phyloP scores from a whole-genome alignment of 805 yeast genomes.

The Myxozyma nipponensis region DNA sequence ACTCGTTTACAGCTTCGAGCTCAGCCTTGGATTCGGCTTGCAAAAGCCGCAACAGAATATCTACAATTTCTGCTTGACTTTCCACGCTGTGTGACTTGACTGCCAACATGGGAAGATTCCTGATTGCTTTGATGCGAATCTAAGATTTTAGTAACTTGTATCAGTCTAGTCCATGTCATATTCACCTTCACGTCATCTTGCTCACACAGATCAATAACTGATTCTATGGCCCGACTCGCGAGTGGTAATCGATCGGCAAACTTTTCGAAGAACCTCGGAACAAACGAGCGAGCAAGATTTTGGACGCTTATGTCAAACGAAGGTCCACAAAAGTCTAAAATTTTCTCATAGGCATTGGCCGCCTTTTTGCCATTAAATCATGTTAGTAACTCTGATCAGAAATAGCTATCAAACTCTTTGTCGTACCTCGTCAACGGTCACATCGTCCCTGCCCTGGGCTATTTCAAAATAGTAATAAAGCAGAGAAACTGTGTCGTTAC shows the following conservation, averaged over 20 bases:
- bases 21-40: conserved; percentile 17
- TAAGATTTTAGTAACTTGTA: neutral
- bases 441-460: conserved; percentile 13
- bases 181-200: conserved; percentile 18
- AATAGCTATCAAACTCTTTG: too few relatives aligned
- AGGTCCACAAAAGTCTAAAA: conserved; percentile 9
- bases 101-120: conserved; percentile 15
- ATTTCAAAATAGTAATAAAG: conserved; percentile 23
- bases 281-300: conserved; percentile 19
- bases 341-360: conserved; percentile 11
- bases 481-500: conserved; percentile 11
- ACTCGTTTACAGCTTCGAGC: conserved; percentile 6
- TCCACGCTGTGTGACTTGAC: neutral
- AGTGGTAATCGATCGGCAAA: conserved; percentile 9
- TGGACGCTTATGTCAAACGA: conserved; percentile 10
- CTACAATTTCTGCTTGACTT: conserved; percentile 11
- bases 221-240: conserved; percentile 17
- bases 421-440: conserved; percentile 16
- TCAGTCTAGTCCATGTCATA: neutral
- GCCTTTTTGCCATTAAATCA: conserved; percentile 7
- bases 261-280: conserved; percentile 15
- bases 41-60: conserved; percentile 17
- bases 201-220: conserved; percentile 24
- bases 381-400: neutral
- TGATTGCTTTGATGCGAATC: conserved; percentile 18